Base-by-base conservation (phyloP, 805 yeast species). In the Metschnikowia gelsemii region DNA sequence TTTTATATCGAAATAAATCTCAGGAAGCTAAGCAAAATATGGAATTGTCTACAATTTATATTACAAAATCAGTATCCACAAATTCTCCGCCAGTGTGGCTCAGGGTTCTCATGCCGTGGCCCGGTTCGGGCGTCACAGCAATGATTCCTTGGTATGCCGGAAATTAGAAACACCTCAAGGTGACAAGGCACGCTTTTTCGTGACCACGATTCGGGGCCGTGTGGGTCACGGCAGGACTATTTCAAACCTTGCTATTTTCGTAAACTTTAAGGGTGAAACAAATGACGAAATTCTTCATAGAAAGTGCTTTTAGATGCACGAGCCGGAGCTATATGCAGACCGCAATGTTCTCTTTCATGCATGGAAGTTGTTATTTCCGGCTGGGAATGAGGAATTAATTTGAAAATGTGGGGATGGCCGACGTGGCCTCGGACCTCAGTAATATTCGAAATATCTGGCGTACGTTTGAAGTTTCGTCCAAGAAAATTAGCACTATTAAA, bases 341-440 rank as follows among this genome's bases (percentile, higher is more conserved):
- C 25, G 41, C 41, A 38, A 38, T 38, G 41, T 26, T 37, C 35
- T 17, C 11, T n/a, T 32, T 38, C 32, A 31, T 31, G 41, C 41
- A 20, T 31, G 35, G 35, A 31, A 31, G 19, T 8, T 26, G 29
- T 11, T n/a, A 7, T 16, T 9, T 16, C 29, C 13, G 16, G 14
- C 29, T 22, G 25, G 8, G 25, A 11, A 11, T 22, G 25, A 22
- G 25, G 25, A 22, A 22, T 22, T 22, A 8, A 22, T 22, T n/a
- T n/a, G n/a, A 22, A 22, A 22, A 22, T 11, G 25, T 22, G 25
- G n/a, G n/a, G n/a, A n/a, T n/a, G n/a, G n/a, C n/a, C n/a, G n/a
- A n/a, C n/a, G n/a, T n/a, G n/a, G n/a, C n/a, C n/a, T n/a, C n/a
- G n/a, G n/a, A n/a, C n/a, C n/a, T n/a, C n/a, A n/a, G n/a, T n/a